Evolutionary conservation across 768 basidiomycete species (phyloP).

Genomic region (Lentinula boryana): DNA sequence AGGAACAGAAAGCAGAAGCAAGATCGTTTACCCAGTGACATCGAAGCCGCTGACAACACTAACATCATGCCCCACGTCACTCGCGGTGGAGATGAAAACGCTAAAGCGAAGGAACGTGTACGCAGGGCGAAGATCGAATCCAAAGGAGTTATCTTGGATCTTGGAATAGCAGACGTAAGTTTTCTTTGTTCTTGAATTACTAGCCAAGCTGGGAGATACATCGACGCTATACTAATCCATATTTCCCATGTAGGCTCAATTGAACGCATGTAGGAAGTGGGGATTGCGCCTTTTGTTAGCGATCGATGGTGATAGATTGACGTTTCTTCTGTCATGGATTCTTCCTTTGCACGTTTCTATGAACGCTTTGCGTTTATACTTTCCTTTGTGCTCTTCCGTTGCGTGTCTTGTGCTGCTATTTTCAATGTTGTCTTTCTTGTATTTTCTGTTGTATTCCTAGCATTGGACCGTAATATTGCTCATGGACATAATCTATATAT

Average conservation of each 20-base stretch:
- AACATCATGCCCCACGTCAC: neutral
- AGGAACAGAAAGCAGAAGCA: neutral
- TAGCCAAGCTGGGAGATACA: neutral
- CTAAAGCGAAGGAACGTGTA: neutral
- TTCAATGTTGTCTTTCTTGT: neutral
- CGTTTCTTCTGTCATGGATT: neutral
- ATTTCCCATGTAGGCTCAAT: neutral
- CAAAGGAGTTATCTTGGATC: slow-evolving; percentile 2
- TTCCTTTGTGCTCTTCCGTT: neutral
- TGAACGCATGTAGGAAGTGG: slow-evolving; percentile 3
- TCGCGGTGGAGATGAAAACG: neutral
- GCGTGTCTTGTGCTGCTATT: neutral
- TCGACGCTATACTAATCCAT: neutral
- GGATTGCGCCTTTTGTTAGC: neutral
- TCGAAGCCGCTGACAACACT: neutral
- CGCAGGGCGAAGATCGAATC: slow-evolving; percentile 1
- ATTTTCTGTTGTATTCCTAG: neutral
- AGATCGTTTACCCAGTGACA: neutral
- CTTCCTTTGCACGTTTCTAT: neutral
- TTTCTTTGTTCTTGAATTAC: neutral
- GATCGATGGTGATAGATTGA: neutral
- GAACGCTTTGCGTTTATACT: neutral
- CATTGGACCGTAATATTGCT: neutral
- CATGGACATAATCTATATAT: too few relatives aligned
- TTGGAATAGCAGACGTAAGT: slow-evolving; percentile 5